These are phyloP conservation scores for Trametopsis cervina DNA, from an alignment of 768 basidiomycete genomes.

Conservation along the genomic window DNA sequence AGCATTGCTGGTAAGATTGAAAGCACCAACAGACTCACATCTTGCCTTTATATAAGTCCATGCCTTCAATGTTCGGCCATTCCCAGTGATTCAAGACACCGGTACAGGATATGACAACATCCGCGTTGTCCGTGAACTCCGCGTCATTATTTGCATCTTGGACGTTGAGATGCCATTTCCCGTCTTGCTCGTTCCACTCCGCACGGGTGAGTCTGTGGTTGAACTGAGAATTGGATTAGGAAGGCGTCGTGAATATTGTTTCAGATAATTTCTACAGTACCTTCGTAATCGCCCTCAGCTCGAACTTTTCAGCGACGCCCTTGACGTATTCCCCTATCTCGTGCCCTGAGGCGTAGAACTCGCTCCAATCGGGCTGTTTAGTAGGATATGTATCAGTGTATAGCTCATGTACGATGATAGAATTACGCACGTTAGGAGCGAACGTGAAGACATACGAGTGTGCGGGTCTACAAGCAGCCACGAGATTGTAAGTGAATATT, in stretches of 20 bases:
- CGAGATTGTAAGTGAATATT: no score
- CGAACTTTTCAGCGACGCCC: background rate
- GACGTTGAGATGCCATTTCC: background rate
- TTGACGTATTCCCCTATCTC: no score
- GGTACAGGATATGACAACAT: slow-evolving; percentile 28
- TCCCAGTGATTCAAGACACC: slow-evolving; percentile 33
- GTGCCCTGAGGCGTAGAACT: no score
- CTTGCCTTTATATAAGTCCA: slow-evolving; percentile 26
- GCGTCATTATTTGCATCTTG: background rate
- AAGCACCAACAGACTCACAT: slow-evolving; percentile 12
- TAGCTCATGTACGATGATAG: background rate
- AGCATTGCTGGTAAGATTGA: no score
- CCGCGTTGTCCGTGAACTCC: slow-evolving; percentile 10
- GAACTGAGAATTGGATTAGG: no score
- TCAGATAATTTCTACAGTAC: no score
- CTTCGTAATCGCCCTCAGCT: background rate
- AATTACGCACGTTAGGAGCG: background rate
- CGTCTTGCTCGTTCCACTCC: background rate
- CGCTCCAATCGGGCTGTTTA: background rate
- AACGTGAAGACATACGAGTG: slow-evolving; percentile 3
- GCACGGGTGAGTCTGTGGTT: slow-evolving; percentile 1
- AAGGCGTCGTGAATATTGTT: no score
- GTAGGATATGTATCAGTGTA: background rate
- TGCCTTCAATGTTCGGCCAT: slow-evolving; percentile 32
- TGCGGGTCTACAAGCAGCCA: slow-evolving; percentile 2